phyloP scores from a whole-genome alignment of 371 early-diverging fungal species.

The Saksenaea vasiformis region DNA sequence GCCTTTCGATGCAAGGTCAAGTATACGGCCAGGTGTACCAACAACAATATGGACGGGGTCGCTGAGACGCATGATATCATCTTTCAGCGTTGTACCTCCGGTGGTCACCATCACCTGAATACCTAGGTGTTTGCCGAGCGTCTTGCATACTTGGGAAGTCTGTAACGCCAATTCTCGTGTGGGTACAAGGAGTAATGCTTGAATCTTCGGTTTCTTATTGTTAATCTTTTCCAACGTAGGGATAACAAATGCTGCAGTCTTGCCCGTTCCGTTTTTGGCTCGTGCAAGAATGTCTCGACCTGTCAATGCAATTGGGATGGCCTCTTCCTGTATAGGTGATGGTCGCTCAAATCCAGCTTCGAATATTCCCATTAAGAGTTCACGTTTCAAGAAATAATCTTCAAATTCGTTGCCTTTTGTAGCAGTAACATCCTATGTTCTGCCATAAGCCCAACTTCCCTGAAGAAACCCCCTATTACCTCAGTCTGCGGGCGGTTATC shows the following conservation, averaged over 20 bases:
- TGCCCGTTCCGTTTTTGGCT: constrained; percentile 99
- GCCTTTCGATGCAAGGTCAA: constrained; percentile 91
- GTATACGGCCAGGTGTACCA: constrained; percentile 97
- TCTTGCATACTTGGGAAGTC: constrained; percentile 95
- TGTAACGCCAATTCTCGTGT: constrained; percentile 98
- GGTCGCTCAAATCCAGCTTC: constrained; percentile 98
- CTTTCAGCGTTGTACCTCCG: constrained; percentile 97
- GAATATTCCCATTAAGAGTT: constrained; percentile 97
- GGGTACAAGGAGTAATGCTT: constrained; percentile 91
- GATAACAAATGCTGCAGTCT: constrained; percentile 97
- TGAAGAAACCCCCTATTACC: constrained; percentile 29
- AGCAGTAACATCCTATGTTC: constrained; percentile 82
- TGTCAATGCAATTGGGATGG: constrained; percentile 96
- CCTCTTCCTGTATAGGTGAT: constrained; percentile 99
- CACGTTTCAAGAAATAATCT: constrained; percentile 95
- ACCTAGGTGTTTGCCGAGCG: constrained; percentile 89
- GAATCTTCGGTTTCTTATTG: constrained; percentile 75
- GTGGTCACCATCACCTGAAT: constrained; percentile 96
- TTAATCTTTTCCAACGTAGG: constrained; percentile 95
- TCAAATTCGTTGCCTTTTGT: constrained; percentile 98
- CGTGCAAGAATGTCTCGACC: constrained; percentile 96
- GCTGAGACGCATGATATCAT: constrained; percentile 94
- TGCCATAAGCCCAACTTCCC: not conserved
- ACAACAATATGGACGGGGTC: constrained; percentile 95
- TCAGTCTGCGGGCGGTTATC: constrained; percentile 91